Percentiles rank a stretch among this genome's conserved stretches.
phyloP scores from a whole-genome alignment of 2,329 filamentous ascomycete species.

The Colletotrichum navitas region DNA sequence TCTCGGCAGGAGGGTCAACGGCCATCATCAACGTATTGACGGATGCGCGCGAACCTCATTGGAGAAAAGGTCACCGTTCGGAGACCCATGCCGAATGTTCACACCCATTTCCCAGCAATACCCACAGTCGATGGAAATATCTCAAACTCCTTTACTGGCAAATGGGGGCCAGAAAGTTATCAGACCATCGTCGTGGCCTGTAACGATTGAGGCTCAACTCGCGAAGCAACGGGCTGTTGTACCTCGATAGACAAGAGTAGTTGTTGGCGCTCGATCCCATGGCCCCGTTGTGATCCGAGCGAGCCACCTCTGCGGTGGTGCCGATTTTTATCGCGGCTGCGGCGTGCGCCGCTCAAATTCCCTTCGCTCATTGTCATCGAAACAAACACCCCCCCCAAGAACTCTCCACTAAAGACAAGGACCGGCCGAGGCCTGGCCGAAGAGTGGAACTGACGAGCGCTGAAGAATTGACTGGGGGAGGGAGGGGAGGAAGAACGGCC shows the following conservation, averaged over 20 bases:
- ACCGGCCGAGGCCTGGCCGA: conserved; percentile 38
- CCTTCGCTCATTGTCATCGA: conserved; percentile 10
- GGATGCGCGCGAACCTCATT: conserved; percentile 13
- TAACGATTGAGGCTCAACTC: conserved; percentile 15
- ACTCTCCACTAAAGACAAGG: conserved; percentile 29
- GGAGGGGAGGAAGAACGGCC: neutral
- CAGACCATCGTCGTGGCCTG: neutral
- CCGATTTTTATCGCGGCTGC: conserved; percentile 34
- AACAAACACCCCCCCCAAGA: conserved; percentile 27
- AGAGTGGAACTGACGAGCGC: conserved; percentile 30
- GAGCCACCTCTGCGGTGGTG: conserved; percentile 11
- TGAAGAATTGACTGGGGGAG: conserved; percentile 33
- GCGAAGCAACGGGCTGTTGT: neutral
- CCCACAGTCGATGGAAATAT: conserved; percentile 27
- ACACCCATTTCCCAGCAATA: conserved; percentile 30
- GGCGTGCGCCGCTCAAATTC: conserved; percentile 25
- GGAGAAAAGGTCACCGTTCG: neutral
- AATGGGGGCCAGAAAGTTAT: conserved; percentile 4
- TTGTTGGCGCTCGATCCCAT: conserved; percentile 6
- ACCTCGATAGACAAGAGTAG: neutral
- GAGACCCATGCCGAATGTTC: conserved; percentile 32
- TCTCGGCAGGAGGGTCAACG: conserved; percentile 10
- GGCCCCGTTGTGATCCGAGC: conserved; percentile 32
- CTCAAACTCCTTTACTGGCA: conserved; percentile 1
- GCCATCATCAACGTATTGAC: neutral